Conservation (phyloP, 2,329 filamentous ascomycete genomes). For the Uncinocarpus reesii region DNA sequence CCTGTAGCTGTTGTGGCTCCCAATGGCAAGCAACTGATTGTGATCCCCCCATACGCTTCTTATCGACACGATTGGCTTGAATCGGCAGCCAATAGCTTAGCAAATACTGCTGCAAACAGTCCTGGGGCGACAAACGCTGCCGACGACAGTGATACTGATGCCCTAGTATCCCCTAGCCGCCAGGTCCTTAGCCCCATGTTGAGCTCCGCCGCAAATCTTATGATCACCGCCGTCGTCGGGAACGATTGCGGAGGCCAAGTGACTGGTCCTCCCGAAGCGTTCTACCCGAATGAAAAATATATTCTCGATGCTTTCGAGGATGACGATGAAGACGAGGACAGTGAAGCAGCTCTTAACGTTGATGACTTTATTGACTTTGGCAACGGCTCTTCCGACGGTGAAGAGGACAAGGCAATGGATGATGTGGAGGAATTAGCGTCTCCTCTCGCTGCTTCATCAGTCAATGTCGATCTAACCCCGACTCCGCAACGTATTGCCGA, state of each 20-base stretch:
- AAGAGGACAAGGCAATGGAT: conserved; percentile 31
- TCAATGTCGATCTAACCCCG: conserved; percentile 24
- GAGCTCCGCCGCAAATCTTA: conserved; percentile 60
- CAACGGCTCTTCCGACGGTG: conserved; percentile 49
- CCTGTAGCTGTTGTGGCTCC: conserved; percentile 40
- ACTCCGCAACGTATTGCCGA: conserved; percentile 29
- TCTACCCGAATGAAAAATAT: conserved; percentile 53
- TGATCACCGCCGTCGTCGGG: conserved; percentile 59
- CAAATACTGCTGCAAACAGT: conserved; percentile 36
- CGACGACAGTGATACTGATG: conserved; percentile 39
- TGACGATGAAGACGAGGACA: conserved; percentile 54
- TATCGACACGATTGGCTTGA: conserved; percentile 39
- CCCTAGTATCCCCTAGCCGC: conserved; percentile 31
- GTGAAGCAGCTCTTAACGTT: conserved; percentile 51
- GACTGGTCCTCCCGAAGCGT: conserved; percentile 65
- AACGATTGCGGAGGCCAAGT: conserved; percentile 48
- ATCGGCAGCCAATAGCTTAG: conserved; percentile 33
- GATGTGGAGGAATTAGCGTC: conserved; percentile 37
- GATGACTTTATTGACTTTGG: conserved; percentile 65
- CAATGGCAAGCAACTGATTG: conserved; percentile 40
- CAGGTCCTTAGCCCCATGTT: conserved; percentile 45
- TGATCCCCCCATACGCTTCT: conserved; percentile 39
- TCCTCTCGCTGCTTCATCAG: conserved; percentile 41
- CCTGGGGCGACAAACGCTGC: conserved; percentile 32
- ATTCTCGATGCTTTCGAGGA: conserved; percentile 51